These are phyloP conservation scores for Colletotrichum musicola DNA, from an alignment of 2,329 filamentous ascomycete species.

Conservation along the genomic window DNA sequence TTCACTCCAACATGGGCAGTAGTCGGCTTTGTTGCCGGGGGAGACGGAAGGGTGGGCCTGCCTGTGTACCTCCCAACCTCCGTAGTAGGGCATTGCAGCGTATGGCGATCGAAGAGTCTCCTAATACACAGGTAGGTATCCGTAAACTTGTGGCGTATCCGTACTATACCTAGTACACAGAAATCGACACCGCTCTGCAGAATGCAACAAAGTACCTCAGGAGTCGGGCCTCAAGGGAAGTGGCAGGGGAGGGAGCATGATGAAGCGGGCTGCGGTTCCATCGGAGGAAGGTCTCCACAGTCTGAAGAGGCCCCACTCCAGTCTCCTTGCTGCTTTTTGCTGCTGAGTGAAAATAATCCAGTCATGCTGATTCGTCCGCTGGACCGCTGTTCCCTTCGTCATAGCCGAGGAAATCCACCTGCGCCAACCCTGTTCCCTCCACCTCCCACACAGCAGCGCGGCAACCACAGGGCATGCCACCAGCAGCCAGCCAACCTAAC, in stretches of 20 bases:
- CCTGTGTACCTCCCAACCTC: too few relatives aligned
- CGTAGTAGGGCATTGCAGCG: not conserved
- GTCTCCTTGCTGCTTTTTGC: slow-evolving; percentile 26
- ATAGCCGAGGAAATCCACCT: slow-evolving; percentile 40
- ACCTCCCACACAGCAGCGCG: slow-evolving; percentile 31
- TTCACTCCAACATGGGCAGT: not conserved
- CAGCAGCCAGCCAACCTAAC: not conserved
- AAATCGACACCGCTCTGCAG: not conserved
- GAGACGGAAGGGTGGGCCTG: not conserved
- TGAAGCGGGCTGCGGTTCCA: slow-evolving; percentile 12
- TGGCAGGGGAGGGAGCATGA: slow-evolving; percentile 6
- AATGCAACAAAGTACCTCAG: slow-evolving; percentile 6
- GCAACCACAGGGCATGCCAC: slow-evolving; percentile 18
- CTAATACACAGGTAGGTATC: not conserved
- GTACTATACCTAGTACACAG: too few relatives aligned
- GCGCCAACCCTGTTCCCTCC: slow-evolving; percentile 30
- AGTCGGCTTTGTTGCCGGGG: slow-evolving; percentile 4
- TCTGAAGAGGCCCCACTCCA: slow-evolving; percentile 20
- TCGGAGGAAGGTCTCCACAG: slow-evolving; percentile 5
- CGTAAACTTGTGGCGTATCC: too few relatives aligned
- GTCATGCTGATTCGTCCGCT: slow-evolving; percentile 37
- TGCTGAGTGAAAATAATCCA: slow-evolving; percentile 41
- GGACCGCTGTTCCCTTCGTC: slow-evolving; percentile 40
- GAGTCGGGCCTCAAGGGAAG: not conserved
- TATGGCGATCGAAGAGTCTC: not conserved